A percentile compares a stretch with the other conserved stretches of the same genome.
These are phyloP conservation scores for Pichia sp. DNA, from an alignment of 1,139 yeast genomes.

Conservation along the genomic window DNA sequence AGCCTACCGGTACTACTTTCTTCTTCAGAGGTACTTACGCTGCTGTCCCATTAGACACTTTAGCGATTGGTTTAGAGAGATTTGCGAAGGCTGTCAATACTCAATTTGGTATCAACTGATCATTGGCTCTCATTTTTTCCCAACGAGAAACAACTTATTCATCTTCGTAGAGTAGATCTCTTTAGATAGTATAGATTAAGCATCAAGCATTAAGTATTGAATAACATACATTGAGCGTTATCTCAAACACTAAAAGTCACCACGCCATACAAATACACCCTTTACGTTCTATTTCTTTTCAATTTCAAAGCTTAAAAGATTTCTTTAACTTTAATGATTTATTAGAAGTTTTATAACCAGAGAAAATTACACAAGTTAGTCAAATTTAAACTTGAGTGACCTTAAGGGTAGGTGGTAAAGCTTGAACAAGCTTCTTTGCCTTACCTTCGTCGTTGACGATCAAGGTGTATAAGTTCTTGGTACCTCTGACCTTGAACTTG, in stretches of 20 bases:
- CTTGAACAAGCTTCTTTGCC: slow-evolving; percentile 97
- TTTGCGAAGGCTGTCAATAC: slow-evolving; percentile 50
- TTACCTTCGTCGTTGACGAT: slow-evolving; percentile 93
- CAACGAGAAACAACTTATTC: no score
- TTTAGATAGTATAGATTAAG: no score
- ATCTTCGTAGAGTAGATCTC: no score
- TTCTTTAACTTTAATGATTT: neutral
- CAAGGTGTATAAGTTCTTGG: slow-evolving; percentile 92
- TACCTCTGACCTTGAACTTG: slow-evolving; percentile 99
- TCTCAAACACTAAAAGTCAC: no score
- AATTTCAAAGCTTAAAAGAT: neutral
- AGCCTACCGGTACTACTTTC: slow-evolving; percentile 34
- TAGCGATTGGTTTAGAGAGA: slow-evolving; percentile 53
- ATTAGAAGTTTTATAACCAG: slow-evolving; percentile 6
- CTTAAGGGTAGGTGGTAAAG: slow-evolving; percentile 90
- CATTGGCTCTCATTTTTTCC: no score
- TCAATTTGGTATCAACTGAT: slow-evolving; percentile 27
- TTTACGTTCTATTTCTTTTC: no score
- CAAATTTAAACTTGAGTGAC: slow-evolving; percentile 25
- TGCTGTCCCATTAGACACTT: slow-evolving; percentile 61
- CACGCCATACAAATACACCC: no score
- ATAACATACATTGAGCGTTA: no score
- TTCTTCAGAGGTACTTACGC: slow-evolving; percentile 92
- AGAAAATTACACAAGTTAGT: slow-evolving; percentile 13
- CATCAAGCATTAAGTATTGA: no score